phyloP scores from a whole-genome alignment of 352 stramenopile genomes.

The Pythium rishiriense region DNA sequence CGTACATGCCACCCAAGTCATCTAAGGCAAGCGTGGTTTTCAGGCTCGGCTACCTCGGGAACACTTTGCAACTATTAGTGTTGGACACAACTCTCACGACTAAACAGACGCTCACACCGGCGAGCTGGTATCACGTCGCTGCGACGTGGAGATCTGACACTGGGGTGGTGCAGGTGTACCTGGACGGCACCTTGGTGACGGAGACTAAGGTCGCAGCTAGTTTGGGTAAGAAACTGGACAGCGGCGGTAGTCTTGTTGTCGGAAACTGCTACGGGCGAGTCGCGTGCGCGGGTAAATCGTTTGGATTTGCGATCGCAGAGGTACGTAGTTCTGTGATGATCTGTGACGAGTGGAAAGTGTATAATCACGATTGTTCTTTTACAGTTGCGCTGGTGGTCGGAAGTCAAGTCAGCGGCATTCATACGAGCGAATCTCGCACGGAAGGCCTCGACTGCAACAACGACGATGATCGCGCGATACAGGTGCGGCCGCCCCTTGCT shows the following conservation, averaged over 20 bases:
- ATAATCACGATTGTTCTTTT: not conserved
- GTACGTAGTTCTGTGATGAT: slow-evolving; percentile 23
- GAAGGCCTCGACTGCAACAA: not conserved
- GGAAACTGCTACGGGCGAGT: slow-evolving; percentile 42
- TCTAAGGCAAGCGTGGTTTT: slow-evolving; percentile 16
- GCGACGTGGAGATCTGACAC: slow-evolving; percentile 19
- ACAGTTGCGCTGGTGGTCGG: slow-evolving; percentile 34
- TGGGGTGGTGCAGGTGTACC: slow-evolving; percentile 13
- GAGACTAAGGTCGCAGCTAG: slow-evolving; percentile 10
- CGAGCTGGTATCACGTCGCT: slow-evolving; percentile 31
- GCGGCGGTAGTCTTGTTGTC: slow-evolving; percentile 32
- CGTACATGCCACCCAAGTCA: slow-evolving; percentile 22
- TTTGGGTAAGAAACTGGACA: slow-evolving; percentile 18
- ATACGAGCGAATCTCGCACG: slow-evolving; percentile 28
- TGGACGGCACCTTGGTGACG: slow-evolving; percentile 20
- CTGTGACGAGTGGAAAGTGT: not conserved
- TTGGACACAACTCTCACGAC: slow-evolving; percentile 28
- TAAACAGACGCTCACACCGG: slow-evolving; percentile 8
- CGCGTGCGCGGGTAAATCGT: slow-evolving; percentile 35
- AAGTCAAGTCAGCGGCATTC: slow-evolving; percentile 21
- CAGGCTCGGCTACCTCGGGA: slow-evolving; percentile 19
- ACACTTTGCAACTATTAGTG: slow-evolving; percentile 26
- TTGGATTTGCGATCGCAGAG: slow-evolving; percentile 52
- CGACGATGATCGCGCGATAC: slow-evolving; percentile 20
- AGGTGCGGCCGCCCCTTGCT: slow-evolving; percentile 14